Evolutionary conservation across 1,139 yeast species (phyloP), one percentile per base, ranked within the genome.

Genomic region (Diutina mesorugosa): DNA sequence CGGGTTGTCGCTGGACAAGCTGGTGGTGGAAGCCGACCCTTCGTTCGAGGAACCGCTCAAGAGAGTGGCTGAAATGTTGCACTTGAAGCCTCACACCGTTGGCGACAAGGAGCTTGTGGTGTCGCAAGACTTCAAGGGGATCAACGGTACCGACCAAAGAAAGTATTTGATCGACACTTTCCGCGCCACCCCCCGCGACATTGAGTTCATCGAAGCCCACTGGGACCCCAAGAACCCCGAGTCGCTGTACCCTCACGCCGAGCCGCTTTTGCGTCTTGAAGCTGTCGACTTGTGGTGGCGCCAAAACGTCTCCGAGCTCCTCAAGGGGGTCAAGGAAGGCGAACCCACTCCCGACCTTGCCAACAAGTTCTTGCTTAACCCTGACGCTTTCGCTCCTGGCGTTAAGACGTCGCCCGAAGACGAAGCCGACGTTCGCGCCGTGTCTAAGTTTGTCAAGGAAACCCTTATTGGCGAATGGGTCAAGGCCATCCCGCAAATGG

Each of bases 221-320:
- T 84, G 66, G 66, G 70, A 72, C 14, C 69, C 68, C 3, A 16
- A 28, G 7, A 72, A 70, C 14, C 69, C 68, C 29, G 71, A 71
- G 14, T 62, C 67, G n/a, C 76, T 84, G 9, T 91, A 91, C 67
- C 97, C 97, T 32, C 97, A 90, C 67, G 79, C 81, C 60, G 89
- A 90, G 71, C 76, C 87, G 18, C 79, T 87, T 45, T 65, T 93
- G 55, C 84, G 99, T 73, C 85, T 84, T 60, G 98, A 93, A 72
- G 93, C 96, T 12, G 83, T 93, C 56, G 91, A 85, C 63, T 89
- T 85, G 64, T 91, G 96, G 96, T 90, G 95, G 87, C 81, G 81
- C 65, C 71, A 82, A 62, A 82, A 85, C 65, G 79, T 85, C 9
- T 81, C 87, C 26, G 78, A 74, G 29, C 78, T 81, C 55, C 70